Base-by-base conservation (phyloP, 768 basidiomycete species). In the Pholiota conissans region DNA sequence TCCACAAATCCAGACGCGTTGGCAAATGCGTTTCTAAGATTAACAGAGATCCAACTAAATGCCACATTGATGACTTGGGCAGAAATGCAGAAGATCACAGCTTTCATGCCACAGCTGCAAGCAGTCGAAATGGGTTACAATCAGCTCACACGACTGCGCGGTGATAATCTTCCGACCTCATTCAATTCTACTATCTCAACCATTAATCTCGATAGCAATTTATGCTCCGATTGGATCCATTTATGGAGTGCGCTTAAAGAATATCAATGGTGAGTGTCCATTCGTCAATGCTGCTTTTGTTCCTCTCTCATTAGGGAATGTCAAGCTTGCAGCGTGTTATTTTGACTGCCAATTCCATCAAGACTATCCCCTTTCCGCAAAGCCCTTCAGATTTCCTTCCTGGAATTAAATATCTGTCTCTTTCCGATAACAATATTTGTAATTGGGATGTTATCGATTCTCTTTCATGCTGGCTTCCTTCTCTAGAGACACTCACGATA, bases 41-140 rank as follows among this genome's bases (percentile, higher is more conserved):
- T 94, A 42, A 74, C 70, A 35, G 89, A 93, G 62, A 70, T 95
- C 35, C 87, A 91, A 57, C 72, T 96, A 30, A 94, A 89, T 67
- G 80, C 73, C 39, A 93, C 91, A 2, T 76, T 89, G 51, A 80
- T 86, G 52, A 77, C 81, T 39, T 96, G 93, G 91, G 66, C 70
- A 49, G 86, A 90, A 61, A 83, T 91, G 69, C 71, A 76, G 60
- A 58, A 62, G n/a, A 69, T 85, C 48, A 78, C 77, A 28, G 63
- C 67, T 10, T 69, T 72, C 59, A 86, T 91, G 83, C 82, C 84
- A 3, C 71, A 66, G 32, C 72, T 91, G 35, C 72, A 71, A 34
- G 63, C 75, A 3, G 73, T 91, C 13, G 90, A 94, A 73, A 68
- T 90, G 62, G 92, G 90, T 10, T 84, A 87, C 72, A 94, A 94